Percentiles rank a stretch among this genome's conserved stretches.
Conservation (phyloP, 2,329 filamentous ascomycete genomes). For the Trichoderma sp. region DNA sequence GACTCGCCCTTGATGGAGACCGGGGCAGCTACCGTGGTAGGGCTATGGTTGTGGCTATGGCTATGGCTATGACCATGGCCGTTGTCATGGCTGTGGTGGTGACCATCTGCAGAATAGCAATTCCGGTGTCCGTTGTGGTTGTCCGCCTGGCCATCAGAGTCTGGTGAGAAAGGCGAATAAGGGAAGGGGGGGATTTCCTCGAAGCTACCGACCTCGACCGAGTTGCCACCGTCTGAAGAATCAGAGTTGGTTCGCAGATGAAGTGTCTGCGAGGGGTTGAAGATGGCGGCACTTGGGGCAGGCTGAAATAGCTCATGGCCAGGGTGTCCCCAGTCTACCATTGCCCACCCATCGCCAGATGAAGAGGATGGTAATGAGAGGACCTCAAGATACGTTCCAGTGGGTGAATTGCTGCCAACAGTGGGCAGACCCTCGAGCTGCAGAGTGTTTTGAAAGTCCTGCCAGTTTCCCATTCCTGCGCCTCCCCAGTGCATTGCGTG, state of each 20-base stretch:
- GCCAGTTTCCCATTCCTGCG: conserved; percentile 68
- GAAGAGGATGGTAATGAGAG: conserved; percentile 76
- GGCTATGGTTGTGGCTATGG: conserved; percentile 58
- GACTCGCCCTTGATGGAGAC: conserved; percentile 62
- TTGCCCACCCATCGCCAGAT: conserved; percentile 83
- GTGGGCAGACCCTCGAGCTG: conserved; percentile 51
- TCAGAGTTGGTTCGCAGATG: conserved; percentile 86
- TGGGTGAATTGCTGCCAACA: conserved; percentile 46
- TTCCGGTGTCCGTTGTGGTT: conserved; percentile 56
- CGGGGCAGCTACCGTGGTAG: conserved; percentile 64
- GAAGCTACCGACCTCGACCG: conserved; percentile 71
- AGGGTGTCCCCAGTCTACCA: conserved; percentile 71
- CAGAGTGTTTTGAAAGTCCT: conserved; percentile 66
- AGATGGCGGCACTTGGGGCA: conserved; percentile 65
- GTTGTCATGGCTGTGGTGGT: conserved; percentile 44
- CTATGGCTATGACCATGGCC: conserved; percentile 55
- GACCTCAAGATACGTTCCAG: conserved; percentile 71
- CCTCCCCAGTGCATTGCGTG: conserved; percentile 59
- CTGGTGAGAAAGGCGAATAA: conserved; percentile 77
- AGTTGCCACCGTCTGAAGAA: conserved; percentile 69
- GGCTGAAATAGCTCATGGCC: conserved; percentile 60
- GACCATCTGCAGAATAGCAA: conserved; percentile 57
- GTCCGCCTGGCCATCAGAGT: conserved; percentile 72
- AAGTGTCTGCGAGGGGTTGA: conserved; percentile 87
- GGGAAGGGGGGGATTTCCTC: conserved; percentile 72